These are phyloP conservation scores for Conticribra weissflogii DNA, from an alignment of 108 stramenopile genomes.

Conservation along the genomic window DNA sequence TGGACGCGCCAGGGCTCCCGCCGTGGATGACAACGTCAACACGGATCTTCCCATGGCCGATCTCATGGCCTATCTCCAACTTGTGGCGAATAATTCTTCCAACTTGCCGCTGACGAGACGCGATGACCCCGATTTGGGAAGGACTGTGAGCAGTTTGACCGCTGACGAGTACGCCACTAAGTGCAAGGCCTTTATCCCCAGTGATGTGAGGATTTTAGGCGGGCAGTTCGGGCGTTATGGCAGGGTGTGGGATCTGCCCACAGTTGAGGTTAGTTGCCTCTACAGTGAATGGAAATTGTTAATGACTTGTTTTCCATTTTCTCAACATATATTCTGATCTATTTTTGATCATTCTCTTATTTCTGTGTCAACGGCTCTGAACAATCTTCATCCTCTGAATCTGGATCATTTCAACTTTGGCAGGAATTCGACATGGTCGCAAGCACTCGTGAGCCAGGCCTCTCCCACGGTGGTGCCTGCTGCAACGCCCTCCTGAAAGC, in stretches of 20 bases:
- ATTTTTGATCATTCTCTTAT: not conserved
- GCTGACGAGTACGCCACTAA: conserved; percentile 81
- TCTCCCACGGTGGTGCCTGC: conserved; percentile 83
- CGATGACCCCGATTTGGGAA: conserved; percentile 80
- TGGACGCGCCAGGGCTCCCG: not conserved
- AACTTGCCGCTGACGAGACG: conserved; percentile 83
- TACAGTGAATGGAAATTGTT: not conserved
- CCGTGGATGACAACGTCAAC: conserved; percentile 60
- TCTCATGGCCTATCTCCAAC: conserved; percentile 86
- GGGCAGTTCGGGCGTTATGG: conserved; percentile 76
- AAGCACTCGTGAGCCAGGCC: conserved; percentile 56
- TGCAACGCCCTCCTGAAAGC: conserved; percentile 86
- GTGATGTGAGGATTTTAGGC: conserved; percentile 79
- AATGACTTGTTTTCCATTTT: not conserved
- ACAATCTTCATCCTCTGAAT: not conserved
- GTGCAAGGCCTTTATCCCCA: conserved; percentile 83
- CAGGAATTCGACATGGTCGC: conserved; percentile 44
- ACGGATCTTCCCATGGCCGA: conserved; percentile 84
- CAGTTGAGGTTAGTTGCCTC: conserved; percentile 59
- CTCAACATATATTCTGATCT: not conserved
- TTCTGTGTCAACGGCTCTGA: conserved; percentile 2
- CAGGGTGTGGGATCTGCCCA: conserved; percentile 81
- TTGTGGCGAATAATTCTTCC: conserved; percentile 81
- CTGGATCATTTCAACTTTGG: conserved; percentile 4
- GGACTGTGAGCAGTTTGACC: conserved; percentile 64